Base-by-base conservation (phyloP, 345 rosid species). In the Dipteronia dyeriana region DNA sequence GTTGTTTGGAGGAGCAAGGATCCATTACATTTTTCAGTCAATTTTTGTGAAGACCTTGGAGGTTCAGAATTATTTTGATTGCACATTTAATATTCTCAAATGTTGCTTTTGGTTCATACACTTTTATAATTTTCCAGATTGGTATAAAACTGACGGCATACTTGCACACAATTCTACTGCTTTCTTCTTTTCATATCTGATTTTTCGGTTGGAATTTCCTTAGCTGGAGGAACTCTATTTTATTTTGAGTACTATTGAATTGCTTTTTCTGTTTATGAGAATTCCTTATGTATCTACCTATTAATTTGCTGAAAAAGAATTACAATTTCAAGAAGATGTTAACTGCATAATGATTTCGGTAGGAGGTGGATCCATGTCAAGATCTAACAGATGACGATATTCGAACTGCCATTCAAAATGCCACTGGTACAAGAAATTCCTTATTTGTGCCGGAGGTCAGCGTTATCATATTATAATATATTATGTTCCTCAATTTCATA, bases 351-450 rank as follows among this genome's bases (percentile, higher is more conserved):
- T 26, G 68, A 29, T 47, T 43, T 53, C 57, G 79, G 53, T 64
- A 91, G 96, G 93, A 85, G 57, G 85, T 91, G 78, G 92, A 91
- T 82, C 96, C 96, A 61, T 91, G 90, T 31, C 92, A 90, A 78
- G 82, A 75, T 82, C 76, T 91, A 75, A 84, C 86, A 41, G 92
- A 90, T 75, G 90, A 90, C 59, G 93, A 88, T 82, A 91, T 91
- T 56, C 86, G 81, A 75, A 90, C 83, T 14, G 91, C 96, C 70
- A 88, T 88, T 71, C 88, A 83, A 76, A 91, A 91, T 80, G 89
- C 91, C 64, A 81, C 88, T 69, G 93, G 93, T 79, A 87, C 86
- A 20, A 85, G 87, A 82, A 75, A 80, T 47, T 87, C 90, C 80
- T 83, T 90, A 77, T 91, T 91, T 85, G 91, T 88, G 43, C 92